Evolutionary conservation across 441 rosid species (phyloP), one percentile per base, ranked within the genome.

Genomic region (Eutrema salsugineum): DNA sequence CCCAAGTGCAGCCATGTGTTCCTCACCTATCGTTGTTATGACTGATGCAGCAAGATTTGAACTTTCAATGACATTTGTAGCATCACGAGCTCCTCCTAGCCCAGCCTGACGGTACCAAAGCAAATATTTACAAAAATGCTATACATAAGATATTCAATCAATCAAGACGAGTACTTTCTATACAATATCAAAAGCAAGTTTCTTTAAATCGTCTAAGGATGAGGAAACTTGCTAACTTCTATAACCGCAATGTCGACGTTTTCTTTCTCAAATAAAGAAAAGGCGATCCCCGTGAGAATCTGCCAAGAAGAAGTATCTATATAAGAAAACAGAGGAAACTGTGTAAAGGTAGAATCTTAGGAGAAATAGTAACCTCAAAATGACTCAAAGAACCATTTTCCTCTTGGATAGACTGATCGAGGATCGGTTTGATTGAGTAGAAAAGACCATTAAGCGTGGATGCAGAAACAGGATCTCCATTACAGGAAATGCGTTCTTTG

Each of bases 41-140:
- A 94, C 72, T 0, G 94, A 85, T 28, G 85, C 85, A 64, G 85
- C 84, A 68, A 94, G 93, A 67, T 70, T 87, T 35, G 88, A 73
- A 61, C 87, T 77, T 73, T 75, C 73, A 63, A 90, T 79, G 62
- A 92, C 51, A 62, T 94, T 94, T 0, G 99, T 94, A 42, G 99
- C 99, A 55, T 94, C 99, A 20, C 97, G 86, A 42, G 90, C 91
- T 72, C 99, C 99, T 15, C 99, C 97, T 53, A 94, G 81, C 35
- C 97, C 96, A 72, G 94, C 94, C 96, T 91, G 80, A 46, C 32
- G 42, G 63, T 15, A 56, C 32, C 43, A 67, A 70, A 33, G 0
- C 53, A 39, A 48, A n/a, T 11, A 36, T 24, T 5, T 49, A 49
- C 8, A 5, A 65, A 5, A 35, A 2, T 51, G 54, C 2, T 20